Percentiles rank a stretch among this genome's conserved stretches.
phyloP scores from a whole-genome alignment of 805 yeast genomes.

The Lachancea thermotolerans region DNA sequence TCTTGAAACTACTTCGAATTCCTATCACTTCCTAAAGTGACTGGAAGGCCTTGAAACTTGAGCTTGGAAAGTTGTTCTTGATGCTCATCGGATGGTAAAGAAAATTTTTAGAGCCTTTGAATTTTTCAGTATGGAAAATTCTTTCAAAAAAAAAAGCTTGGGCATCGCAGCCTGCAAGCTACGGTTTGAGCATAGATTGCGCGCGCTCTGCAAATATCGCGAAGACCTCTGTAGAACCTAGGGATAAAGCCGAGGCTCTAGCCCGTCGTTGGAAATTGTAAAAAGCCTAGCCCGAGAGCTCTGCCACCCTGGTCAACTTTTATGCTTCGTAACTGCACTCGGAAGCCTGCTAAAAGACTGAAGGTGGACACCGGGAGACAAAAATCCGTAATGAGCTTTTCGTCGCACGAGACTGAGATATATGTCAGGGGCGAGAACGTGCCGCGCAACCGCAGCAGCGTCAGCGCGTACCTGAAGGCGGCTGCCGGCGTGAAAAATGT shows the following conservation, averaged over 20 bases:
- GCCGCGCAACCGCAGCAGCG: not conserved
- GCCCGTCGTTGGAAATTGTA: too few relatives aligned
- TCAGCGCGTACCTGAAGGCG: constrained; percentile 5
- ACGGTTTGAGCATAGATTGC: constrained; percentile 1
- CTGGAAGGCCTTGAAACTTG: too few relatives aligned
- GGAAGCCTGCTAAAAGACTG: not conserved
- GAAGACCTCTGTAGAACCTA: too few relatives aligned
- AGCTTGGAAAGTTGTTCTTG: not conserved
- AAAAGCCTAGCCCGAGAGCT: too few relatives aligned
- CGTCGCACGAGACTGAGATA: not conserved
- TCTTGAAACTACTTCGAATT: too few relatives aligned
- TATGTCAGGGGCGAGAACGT: constrained; percentile 2
- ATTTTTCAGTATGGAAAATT: not conserved
- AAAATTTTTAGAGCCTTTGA: not conserved
- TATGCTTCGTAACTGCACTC: constrained; percentile 3
- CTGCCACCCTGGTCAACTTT: too few relatives aligned
- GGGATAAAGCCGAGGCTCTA: too few relatives aligned
- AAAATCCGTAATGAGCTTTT: not conserved
- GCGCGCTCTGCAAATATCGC: not conserved
- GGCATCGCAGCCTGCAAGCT: not conserved
- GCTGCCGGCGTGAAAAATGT: constrained; percentile 4
- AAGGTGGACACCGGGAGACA: not conserved
- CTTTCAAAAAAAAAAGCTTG: not conserved
- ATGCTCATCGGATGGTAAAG: not conserved
- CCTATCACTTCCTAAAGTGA: too few relatives aligned